Percentiles rank a stretch among this genome's conserved stretches.
These are phyloP conservation scores for Cladosporium sp. DNA, from an alignment of 2,329 filamentous ascomycete genomes.

Conservation along the genomic window DNA sequence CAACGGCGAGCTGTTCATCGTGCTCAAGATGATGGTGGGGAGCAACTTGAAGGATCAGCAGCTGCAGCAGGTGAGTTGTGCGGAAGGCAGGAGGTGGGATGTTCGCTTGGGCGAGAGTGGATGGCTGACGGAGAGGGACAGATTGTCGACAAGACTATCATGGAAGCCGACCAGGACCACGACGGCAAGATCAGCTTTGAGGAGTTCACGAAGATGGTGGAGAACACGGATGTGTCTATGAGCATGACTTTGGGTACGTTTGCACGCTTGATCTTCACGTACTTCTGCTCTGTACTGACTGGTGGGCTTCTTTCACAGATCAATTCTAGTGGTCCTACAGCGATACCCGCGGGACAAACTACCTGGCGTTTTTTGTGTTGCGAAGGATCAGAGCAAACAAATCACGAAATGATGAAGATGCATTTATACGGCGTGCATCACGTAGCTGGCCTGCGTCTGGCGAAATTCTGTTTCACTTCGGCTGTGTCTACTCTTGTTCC, in stretches of 20 bases:
- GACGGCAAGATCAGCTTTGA: constrained; percentile 99
- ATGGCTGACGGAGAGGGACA: constrained; percentile 25
- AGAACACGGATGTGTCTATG: constrained; percentile 74
- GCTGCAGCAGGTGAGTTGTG: constrained; percentile 66
- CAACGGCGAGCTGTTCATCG: constrained; percentile 98
- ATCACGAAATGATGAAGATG: constrained; percentile 12
- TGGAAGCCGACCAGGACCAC: constrained; percentile 94
- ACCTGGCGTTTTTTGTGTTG: background rate
- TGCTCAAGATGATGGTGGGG: constrained; percentile 99
- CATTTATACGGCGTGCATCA: constrained; percentile 7
- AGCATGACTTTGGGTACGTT: constrained; percentile 62
- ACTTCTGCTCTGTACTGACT: background rate
- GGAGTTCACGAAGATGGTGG: constrained; percentile 98
- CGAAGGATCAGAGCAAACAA: background rate
- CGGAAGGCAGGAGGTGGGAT: background rate
- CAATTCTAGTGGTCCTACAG: constrained; percentile 10
- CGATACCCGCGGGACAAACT: constrained; percentile 7
- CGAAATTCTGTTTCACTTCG: background rate
- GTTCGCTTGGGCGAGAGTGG: background rate
- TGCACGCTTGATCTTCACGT: background rate
- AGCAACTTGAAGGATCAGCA: constrained; percentile 99
- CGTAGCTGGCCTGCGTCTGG: background rate
- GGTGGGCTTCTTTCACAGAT: background rate
- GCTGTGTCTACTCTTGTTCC: no score
- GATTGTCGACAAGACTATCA: constrained; percentile 99